Conservation (phyloP, 148 eudicot genomes). For the Vaccinium darrowii region DNA sequence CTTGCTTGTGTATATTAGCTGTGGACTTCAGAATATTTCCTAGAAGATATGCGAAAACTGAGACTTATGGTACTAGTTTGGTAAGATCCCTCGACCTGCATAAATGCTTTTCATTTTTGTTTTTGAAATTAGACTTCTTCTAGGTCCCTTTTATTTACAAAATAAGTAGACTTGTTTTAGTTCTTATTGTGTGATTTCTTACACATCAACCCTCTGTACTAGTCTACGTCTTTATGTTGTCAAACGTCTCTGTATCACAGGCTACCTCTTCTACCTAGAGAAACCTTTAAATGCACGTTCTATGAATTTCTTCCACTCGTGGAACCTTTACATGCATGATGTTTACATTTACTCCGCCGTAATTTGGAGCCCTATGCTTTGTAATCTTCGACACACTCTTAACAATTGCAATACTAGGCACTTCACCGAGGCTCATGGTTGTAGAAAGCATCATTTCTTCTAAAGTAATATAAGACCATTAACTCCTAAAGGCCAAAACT, state of each 20-base stretch:
- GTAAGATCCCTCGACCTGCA: conserved; percentile 42
- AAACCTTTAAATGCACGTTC: not conserved
- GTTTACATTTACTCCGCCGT: not conserved
- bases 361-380: not conserved
- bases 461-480: not conserved
- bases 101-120: not conserved
- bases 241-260: not conserved
- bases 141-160: not conserved
- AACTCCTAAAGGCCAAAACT: not conserved
- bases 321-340: not conserved
- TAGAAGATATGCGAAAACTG: conserved; percentile 89
- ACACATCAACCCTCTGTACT: not conserved
- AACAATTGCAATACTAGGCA: not conserved
- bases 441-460: not conserved
- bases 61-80: conserved; percentile 90
- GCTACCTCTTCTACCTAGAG: not conserved
- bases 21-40: conserved; percentile 96
- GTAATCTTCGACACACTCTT: not conserved
- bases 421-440: not conserved
- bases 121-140: not conserved
- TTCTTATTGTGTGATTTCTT: not conserved
- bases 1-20: conserved; percentile 85
- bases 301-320: not conserved
- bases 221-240: not conserved
- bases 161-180: not conserved